Percentiles rank a stretch among this genome's conserved stretches.
These are phyloP conservation scores for Boletus sp. DNA, from an alignment of 768 basidiomycete species.

Conservation along the genomic window DNA sequence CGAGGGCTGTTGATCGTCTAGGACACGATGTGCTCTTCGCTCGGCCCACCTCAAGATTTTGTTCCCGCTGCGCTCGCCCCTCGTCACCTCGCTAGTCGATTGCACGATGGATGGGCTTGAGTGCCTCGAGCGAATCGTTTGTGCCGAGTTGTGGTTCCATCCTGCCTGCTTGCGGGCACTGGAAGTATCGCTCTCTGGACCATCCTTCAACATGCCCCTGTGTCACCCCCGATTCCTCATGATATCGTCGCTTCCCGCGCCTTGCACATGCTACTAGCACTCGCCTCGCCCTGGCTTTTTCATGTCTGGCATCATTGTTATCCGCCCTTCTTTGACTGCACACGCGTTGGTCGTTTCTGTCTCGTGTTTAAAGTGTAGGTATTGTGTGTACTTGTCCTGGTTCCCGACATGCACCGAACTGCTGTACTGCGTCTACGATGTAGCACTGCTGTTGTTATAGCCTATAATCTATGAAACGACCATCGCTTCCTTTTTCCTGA, in stretches of 20 bases:
- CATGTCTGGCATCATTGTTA: conserved; percentile 20
- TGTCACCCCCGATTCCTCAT: conserved; percentile 23
- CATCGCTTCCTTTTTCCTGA: conserved; percentile 12
- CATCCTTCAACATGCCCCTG: conserved; percentile 25
- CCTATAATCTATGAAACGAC: conserved; percentile 28
- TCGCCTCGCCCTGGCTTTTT: conserved; percentile 14
- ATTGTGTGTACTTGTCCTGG: conserved; percentile 29
- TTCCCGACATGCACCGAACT: conserved; percentile 27
- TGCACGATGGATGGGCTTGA: conserved; percentile 24
- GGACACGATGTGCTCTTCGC: conserved; percentile 5
- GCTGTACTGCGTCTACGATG: conserved; percentile 32
- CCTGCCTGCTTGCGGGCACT: conserved; percentile 27
- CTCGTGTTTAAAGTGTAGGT: conserved; percentile 28
- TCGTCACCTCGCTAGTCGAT: conserved; percentile 39
- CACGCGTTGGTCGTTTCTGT: conserved; percentile 25
- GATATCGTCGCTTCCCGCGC: not conserved
- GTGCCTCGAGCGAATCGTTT: conserved; percentile 16
- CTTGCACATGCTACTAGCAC: conserved; percentile 16
- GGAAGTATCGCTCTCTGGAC: conserved; percentile 15
- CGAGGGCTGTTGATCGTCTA: conserved; percentile 23
- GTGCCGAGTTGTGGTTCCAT: not conserved
- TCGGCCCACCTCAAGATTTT: not conserved
- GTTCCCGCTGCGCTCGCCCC: conserved; percentile 23
- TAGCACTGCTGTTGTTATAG: conserved; percentile 26
- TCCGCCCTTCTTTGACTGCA: conserved; percentile 24